Evolutionary conservation across 805 yeast species (phyloP).

Genomic region (Wickerhamiella kazuoi): DNA sequence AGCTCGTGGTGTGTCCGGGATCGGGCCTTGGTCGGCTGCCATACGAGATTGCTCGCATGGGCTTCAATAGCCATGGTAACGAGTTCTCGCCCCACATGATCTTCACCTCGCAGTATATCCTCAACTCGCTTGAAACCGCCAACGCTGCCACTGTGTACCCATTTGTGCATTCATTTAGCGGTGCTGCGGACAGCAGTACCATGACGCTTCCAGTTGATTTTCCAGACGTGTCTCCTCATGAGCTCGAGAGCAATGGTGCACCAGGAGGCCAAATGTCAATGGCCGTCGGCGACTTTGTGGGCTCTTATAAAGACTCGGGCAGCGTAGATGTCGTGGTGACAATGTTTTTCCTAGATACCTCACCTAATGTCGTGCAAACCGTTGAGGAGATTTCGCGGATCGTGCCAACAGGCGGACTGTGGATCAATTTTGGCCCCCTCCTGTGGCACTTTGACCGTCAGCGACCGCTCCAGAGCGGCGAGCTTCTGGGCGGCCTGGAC

Average conservation of each 20-base stretch:
- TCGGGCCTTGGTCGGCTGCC: conserved; percentile 77
- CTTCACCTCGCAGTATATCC: conserved; percentile 27
- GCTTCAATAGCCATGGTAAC: conserved; percentile 46
- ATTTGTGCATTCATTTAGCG: conserved; percentile 48
- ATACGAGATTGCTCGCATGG: conserved; percentile 35
- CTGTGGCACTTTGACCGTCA: conserved; percentile 39
- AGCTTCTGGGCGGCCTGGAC: conserved; percentile 35
- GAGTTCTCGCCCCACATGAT: conserved; percentile 75
- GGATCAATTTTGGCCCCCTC: conserved; percentile 70
- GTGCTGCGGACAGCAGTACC: conserved; percentile 31
- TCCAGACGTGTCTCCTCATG: conserved; percentile 20
- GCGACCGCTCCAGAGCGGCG: conserved; percentile 25
- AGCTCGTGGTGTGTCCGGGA: conserved; percentile 58
- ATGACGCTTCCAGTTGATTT: conserved; percentile 34
- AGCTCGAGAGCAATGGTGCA: conserved; percentile 7
- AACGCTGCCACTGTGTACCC: conserved; percentile 18
- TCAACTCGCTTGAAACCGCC: conserved; percentile 10
- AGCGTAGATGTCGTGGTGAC: conserved; percentile 23
- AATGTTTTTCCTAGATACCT: conserved; percentile 78
- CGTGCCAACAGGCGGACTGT: conserved; percentile 32
- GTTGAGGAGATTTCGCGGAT: conserved; percentile 40
- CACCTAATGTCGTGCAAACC: conserved; percentile 65
- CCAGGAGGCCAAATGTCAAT: conserved; percentile 35
- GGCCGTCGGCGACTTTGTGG: conserved; percentile 56
- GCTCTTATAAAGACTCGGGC: conserved; percentile 37